A percentile compares a stretch with the other conserved stretches of the same genome.
These are phyloP conservation scores for Blumeriella jaapii DNA, from an alignment of 2,329 filamentous ascomycete genomes.

Conservation along the genomic window DNA sequence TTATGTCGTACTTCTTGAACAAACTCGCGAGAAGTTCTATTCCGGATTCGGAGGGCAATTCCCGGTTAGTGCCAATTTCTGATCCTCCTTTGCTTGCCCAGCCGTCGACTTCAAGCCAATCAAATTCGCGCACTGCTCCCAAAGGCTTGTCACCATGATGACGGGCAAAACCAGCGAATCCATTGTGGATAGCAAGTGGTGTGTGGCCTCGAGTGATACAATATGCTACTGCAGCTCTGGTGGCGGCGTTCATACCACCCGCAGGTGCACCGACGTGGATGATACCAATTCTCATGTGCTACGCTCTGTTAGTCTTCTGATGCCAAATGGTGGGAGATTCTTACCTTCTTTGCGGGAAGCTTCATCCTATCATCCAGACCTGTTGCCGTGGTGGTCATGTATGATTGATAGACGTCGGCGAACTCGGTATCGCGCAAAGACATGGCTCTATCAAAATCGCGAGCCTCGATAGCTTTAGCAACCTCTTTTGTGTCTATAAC, in stretches of 20 bases:
- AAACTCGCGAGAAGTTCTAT: slow-evolving; percentile 72
- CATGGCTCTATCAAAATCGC: slow-evolving; percentile 85
- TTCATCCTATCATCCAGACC: slow-evolving; percentile 54
- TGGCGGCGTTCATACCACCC: slow-evolving; percentile 96
- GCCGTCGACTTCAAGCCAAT: slow-evolving; percentile 87
- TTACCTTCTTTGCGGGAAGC: slow-evolving; percentile 59
- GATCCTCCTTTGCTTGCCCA: slow-evolving; percentile 97
- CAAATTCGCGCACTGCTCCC: slow-evolving; percentile 72
- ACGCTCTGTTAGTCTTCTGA: slow-evolving; percentile 23
- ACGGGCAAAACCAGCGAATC: slow-evolving; percentile 84
- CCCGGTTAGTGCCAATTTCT: slow-evolving; percentile 95
- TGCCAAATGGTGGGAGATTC: slow-evolving; percentile 18
- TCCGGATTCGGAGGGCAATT: slow-evolving; percentile 74
- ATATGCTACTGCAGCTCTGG: slow-evolving; percentile 85
- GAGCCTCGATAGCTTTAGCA: slow-evolving; percentile 66
- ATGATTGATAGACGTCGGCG: slow-evolving; percentile 80
- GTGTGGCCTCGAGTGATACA: slow-evolving; percentile 87
- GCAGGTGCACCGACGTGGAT: slow-evolving; percentile 95
- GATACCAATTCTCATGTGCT: slow-evolving; percentile 88
- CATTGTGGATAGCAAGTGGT: slow-evolving; percentile 87
- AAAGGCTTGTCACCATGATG: slow-evolving; percentile 78
- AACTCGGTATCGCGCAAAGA: slow-evolving; percentile 84
- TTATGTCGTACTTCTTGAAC: slow-evolving; percentile 78
- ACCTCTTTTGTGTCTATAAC: slow-evolving; percentile 80
- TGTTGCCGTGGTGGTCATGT: slow-evolving; percentile 80